Base-by-base conservation (phyloP, 2,329 filamentous ascomycete genomes). In the Xylariaceae sp. region DNA sequence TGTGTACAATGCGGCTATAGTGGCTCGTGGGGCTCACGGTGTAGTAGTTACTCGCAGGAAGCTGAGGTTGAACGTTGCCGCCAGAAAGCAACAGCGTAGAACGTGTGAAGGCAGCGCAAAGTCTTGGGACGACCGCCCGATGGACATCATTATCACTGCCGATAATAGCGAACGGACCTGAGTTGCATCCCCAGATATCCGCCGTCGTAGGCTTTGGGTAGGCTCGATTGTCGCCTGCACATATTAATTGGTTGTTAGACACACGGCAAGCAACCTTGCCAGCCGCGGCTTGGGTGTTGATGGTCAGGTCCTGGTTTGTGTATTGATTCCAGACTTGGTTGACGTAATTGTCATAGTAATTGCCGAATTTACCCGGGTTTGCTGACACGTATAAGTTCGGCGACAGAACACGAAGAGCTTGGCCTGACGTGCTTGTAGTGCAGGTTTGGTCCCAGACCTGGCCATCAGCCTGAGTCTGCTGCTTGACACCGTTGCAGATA, bases 1-100 rank as follows among this genome's bases (percentile, higher is more conserved):
- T 71, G 71, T 89, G 87, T 2, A 89, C 78, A 24, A 89, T 76
- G 9, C 84, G 76, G 33, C 82, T 77, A 66, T 87, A 89, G 67
- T 88, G 85, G 63, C 72, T 77, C 11, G 78, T 80, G 0, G 79
- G 76, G 33, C 71, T 64, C 9, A 39, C 60, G 2, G 68, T 71
- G 68, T 85, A 84, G 70, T 83, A 84, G 28, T 61, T 56, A 17
- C 64, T 63, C 0, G 69, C 58, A 4, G 62, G 53, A 0, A 78
- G 61, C 6, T 70, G 71, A 0, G 82, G 82, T 64, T 82, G 78
- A 3, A 75, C 58, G 61, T 79, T 66, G 17, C 82, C 82, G 1
- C 78, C 80, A 9, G 73, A 67, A 1, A 80, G 23, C 37, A 82
- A 69, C 11, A 80, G 73, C 9, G 75, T 81, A 31, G 73, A 74